A percentile compares a stretch with the other conserved stretches of the same genome.
These are phyloP conservation scores for Knoxia roxburghii DNA, from an alignment of 257 asterid species.

Conservation along the genomic window DNA sequence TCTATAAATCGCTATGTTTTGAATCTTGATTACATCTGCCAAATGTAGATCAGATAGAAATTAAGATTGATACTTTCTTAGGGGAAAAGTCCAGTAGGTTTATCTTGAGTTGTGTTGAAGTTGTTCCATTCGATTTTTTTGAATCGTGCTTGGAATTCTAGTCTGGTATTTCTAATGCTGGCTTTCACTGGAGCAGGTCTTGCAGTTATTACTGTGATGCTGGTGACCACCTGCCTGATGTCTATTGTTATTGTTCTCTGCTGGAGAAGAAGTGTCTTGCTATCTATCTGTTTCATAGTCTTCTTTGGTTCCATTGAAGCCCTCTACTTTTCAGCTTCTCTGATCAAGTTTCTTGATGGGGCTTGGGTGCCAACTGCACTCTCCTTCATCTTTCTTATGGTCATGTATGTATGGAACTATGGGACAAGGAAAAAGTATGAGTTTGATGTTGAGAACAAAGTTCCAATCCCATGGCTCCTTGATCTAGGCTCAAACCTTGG, in stretches of 20 bases:
- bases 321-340: constrained; percentile 92
- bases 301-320: constrained; percentile 92
- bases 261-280: constrained; percentile 60
- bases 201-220: constrained; percentile 94
- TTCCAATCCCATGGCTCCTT: constrained; percentile 82
- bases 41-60: too few relatives aligned
- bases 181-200: constrained; percentile 51
- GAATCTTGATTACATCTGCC: too few relatives aligned
- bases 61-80: not conserved
- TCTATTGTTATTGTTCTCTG: constrained; percentile 82
- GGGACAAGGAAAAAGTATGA: constrained; percentile 81
- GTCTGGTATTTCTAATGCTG: constrained; percentile 11
- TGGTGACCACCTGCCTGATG: constrained; percentile 92
- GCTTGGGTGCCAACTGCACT: constrained; percentile 94
- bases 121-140: not conserved
- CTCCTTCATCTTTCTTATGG: constrained; percentile 54
- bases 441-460: constrained; percentile 82
- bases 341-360: constrained; percentile 89
- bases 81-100: not conserved
- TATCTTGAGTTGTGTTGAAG: not conserved
- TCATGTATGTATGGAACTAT: constrained; percentile 84
- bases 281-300: constrained; percentile 62
- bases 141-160: not conserved
- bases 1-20: not conserved
- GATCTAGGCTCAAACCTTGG: constrained; percentile 77